Base-by-base conservation (phyloP, 2,329 filamentous ascomycete species). In the Aspergillus sp. region DNA sequence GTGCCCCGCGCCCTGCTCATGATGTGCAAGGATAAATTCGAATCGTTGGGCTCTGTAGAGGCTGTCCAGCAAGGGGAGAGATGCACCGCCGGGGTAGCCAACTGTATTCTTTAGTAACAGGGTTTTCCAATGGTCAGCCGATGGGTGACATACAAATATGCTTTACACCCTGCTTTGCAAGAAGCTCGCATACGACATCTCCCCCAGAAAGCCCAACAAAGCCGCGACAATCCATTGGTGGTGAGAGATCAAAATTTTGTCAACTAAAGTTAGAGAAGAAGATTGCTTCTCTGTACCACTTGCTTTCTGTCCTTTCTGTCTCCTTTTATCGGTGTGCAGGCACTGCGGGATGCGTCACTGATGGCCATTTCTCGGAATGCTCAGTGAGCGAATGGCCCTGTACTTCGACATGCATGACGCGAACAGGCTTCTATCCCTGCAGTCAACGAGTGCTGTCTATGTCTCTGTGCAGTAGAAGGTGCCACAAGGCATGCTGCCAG, bases 11-110 rank as follows among this genome's bases (percentile, higher is more conserved):
- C 93, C 92, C 76, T 96, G 93, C 77, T 96, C 93, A 75, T 96
- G 93, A 73, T 88, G 85, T 14, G 93, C 90, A 7, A 96, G 83
- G 71, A 96, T 86, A 67, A 97, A 96, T 53, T 95, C 85, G 76
- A 96, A 95, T 74, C 95, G 85, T 76, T 87, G 84, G 52, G 90
- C 95, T 77, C 95, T 94, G 82, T 94, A 93, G 69, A 97, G 96
- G 66, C 91, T 92, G 71, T 97, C 93, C 76, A 96, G 96, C 40
- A 96, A 90, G 61, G 92, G 92, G 30, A 96, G 84, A 73, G 95
- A 95, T 56, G 92, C 90, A 66, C 92, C 92, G 63, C 91, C 92
- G 60, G 91, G 89, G 75, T 96, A 96, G 52, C 88, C 87, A 67
- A 90, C 85, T 88, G 59, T 56, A 32, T 43, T 11, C 6, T 13